Percentiles rank a stretch among this genome's conserved stretches.
Conservation (phyloP, 2,329 filamentous ascomycete species). For the Blastomyces silverae region DNA sequence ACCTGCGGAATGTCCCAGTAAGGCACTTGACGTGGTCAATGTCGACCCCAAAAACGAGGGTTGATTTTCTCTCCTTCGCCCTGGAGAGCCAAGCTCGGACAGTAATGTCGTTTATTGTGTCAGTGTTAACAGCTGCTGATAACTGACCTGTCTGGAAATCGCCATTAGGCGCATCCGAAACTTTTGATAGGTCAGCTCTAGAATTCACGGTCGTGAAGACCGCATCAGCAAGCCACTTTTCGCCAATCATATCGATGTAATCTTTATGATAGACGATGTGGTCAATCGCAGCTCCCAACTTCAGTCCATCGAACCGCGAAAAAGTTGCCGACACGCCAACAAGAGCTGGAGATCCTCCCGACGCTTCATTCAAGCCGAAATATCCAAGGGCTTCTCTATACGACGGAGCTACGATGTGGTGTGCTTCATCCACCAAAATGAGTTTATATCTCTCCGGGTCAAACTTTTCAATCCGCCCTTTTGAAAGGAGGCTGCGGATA, state of each 20-base stretch:
- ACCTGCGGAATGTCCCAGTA: conserved; percentile 65
- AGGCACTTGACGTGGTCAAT: conserved; percentile 70
- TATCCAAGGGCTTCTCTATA: conserved; percentile 72
- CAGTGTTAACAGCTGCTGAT: conserved; percentile 74
- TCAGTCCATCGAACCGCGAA: conserved; percentile 74
- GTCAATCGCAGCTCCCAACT: conserved; percentile 77
- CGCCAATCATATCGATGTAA: conserved; percentile 72
- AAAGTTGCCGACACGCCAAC: conserved; percentile 85
- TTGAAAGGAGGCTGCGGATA: conserved; percentile 73
- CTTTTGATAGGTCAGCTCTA: conserved; percentile 67
- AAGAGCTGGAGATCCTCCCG: conserved; percentile 54
- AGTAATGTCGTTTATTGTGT: conserved; percentile 71
- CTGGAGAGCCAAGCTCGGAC: conserved; percentile 80
- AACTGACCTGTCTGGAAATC: conserved; percentile 78
- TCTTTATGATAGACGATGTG: conserved; percentile 94
- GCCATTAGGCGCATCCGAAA: conserved; percentile 58
- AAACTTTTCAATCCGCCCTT: conserved; percentile 72
- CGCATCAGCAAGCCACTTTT: conserved; percentile 88
- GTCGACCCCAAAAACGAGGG: conserved; percentile 91
- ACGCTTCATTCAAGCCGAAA: conserved; percentile 60
- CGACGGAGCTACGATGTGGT: conserved; percentile 82
- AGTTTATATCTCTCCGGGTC: conserved; percentile 76
- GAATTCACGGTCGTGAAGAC: conserved; percentile 88
- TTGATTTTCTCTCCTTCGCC: conserved; percentile 67
- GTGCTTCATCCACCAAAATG: conserved; percentile 88